Percentiles rank a stretch among this genome's conserved stretches.
phyloP scores from a whole-genome alignment of 257 asterid species.

The Gentiana macrophylla region DNA sequence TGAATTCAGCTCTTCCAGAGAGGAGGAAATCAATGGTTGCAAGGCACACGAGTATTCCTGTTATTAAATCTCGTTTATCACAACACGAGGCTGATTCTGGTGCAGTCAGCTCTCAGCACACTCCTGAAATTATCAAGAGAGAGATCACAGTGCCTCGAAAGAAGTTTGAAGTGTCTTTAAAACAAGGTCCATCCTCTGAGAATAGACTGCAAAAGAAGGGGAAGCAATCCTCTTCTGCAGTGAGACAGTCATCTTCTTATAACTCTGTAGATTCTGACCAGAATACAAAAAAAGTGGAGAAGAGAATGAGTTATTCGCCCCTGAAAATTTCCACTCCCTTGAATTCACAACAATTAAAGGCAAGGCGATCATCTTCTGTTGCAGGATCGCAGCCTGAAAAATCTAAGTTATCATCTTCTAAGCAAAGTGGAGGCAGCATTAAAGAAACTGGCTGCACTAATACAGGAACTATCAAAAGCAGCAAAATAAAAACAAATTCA shows the following conservation, averaged over 20 bases:
- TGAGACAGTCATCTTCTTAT: constrained; percentile 8
- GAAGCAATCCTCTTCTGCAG: constrained; percentile 19
- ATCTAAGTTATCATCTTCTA: too few species aligned
- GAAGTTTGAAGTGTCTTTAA: constrained; percentile 21
- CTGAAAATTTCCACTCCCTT: constrained; percentile 14
- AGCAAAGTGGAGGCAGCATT: too few species aligned
- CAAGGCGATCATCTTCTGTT: constrained; percentile 22
- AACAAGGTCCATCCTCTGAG: constrained; percentile 19
- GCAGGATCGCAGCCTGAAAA: too few species aligned
- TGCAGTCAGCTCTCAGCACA: constrained; percentile 23
- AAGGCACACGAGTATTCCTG: constrained; percentile 7
- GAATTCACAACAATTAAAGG: constrained; percentile 12
- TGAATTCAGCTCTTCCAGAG: constrained; percentile 23
- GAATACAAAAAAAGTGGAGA: constrained; percentile 19
- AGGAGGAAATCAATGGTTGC: constrained; percentile 18
- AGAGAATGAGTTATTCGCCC: constrained; percentile 14
- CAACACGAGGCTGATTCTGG: constrained; percentile 17
- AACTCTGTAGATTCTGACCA: constrained; percentile 3
- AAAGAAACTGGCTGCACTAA: too few species aligned
- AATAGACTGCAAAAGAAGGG: constrained; percentile 18
- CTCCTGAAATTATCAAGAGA: constrained; percentile 55
- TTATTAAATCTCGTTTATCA: constrained; percentile 10
- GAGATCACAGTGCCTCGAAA: constrained; percentile 28
- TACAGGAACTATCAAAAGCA: too few species aligned
- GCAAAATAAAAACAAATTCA: too few species aligned